Percentiles rank a stretch among this genome's conserved stretches.
Evolutionary conservation across 345 rosid species (phyloP).

Genomic region (Ricinus communis): DNA sequence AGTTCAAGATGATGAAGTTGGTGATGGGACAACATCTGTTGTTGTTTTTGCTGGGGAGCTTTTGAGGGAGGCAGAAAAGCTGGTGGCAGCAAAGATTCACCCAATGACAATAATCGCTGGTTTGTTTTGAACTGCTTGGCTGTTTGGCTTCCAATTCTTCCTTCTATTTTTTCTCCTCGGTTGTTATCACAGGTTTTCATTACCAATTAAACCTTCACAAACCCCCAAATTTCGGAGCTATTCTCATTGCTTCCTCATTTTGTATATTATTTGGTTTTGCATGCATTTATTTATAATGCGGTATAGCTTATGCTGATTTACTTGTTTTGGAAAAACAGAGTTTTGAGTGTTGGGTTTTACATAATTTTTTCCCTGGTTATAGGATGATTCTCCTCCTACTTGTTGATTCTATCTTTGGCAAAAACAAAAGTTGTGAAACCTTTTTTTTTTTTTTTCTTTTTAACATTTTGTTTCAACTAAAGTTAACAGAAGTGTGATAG

Average conservation of each 20-base stretch:
- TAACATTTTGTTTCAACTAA: not conserved
- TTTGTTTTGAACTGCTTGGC: slow-evolving; percentile 16
- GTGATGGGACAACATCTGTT: slow-evolving; percentile 99
- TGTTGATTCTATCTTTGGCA: not conserved
- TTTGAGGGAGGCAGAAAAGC: slow-evolving; percentile 92
- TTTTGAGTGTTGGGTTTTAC: not conserved
- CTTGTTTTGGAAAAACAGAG: not conserved
- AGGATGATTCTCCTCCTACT: not conserved
- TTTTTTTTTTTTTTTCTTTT: not conserved
- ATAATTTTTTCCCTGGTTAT: not conserved
- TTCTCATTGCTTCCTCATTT: not conserved
- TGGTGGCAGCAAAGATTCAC: slow-evolving; percentile 85
- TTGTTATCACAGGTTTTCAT: not conserved
- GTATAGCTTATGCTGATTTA: not conserved
- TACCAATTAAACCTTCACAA: not conserved
- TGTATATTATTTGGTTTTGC: not conserved
- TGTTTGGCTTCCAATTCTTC: not conserved
- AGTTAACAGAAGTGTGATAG: not conserved
- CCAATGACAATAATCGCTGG: slow-evolving; percentile 98
- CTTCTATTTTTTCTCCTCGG: not conserved
- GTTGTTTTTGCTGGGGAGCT: slow-evolving; percentile 98
- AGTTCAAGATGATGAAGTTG: slow-evolving; percentile 99
- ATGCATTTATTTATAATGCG: not conserved
- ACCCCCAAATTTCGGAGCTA: not conserved
- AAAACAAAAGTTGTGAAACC: no score